These are phyloP conservation scores for Psilocybe subaeruginosa DNA, from an alignment of 768 basidiomycete genomes.

Conservation along the genomic window DNA sequence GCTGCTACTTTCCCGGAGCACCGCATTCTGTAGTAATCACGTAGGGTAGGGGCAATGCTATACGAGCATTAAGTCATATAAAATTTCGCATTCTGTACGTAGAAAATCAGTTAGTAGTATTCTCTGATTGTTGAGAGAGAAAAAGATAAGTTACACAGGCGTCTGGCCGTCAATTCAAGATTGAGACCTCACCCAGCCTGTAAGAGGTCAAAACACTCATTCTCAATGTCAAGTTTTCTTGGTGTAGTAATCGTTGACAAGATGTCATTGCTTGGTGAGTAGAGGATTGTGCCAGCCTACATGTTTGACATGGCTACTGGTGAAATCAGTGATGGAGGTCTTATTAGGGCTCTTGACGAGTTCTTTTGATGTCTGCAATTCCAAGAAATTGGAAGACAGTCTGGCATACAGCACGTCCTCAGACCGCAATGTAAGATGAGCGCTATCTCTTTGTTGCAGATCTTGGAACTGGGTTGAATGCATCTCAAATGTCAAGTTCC, in stretches of 20 bases:
- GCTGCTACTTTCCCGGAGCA: slow-evolving; percentile 99
- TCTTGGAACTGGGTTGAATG: slow-evolving; percentile 48
- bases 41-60: slow-evolving; percentile 80
- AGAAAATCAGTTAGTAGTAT: slow-evolving; percentile 30
- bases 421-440: slow-evolving; percentile 42
- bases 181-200: slow-evolving; percentile 91
- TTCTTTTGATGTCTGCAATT: slow-evolving; percentile 63
- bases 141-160: slow-evolving; percentile 77
- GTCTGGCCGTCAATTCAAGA: slow-evolving; percentile 75
- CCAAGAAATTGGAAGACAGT: slow-evolving; percentile 60
- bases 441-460: slow-evolving; percentile 38
- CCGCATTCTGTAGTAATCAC: slow-evolving; percentile 96
- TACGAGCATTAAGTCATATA: slow-evolving; percentile 97
- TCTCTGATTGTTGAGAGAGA: not conserved
- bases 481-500: slow-evolving; percentile 33
- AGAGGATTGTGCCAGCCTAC: slow-evolving; percentile 80
- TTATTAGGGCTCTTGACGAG: slow-evolving; percentile 67
- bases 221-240: slow-evolving; percentile 75
- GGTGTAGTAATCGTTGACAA: slow-evolving; percentile 82
- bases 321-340: slow-evolving; percentile 36
- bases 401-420: slow-evolving; percentile 40
- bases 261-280: slow-evolving; percentile 89
- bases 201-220: slow-evolving; percentile 82
- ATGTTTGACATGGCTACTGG: slow-evolving; percentile 52
- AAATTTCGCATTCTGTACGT: slow-evolving; percentile 72